Conservation (phyloP, 2,329 filamentous ascomycete species). For the Pleurostoma richardsiae region DNA sequence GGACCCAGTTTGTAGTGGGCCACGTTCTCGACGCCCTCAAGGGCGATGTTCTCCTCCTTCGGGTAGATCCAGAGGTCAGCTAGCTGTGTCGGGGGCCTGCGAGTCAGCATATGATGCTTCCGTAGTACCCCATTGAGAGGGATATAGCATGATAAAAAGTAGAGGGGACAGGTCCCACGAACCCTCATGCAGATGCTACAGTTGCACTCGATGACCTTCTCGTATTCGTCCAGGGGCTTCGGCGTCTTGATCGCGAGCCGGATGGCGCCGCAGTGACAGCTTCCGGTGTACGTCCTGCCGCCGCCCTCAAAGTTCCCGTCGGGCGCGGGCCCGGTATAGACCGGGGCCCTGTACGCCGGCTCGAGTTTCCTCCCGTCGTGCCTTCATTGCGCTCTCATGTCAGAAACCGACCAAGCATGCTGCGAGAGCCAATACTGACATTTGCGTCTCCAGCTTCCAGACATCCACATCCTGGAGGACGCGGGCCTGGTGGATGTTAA, state of each 20-base stretch:
- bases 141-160: not conserved
- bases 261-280: conserved; percentile 49
- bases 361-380: conserved; percentile 29
- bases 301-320: conserved; percentile 26
- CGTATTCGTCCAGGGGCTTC: conserved; percentile 30
- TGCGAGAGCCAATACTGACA: not conserved
- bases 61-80: conserved; percentile 41
- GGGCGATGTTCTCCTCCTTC: conserved; percentile 26
- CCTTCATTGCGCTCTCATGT: conserved; percentile 17
- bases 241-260: conserved; percentile 32
- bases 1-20: conserved; percentile 28
- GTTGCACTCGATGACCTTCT: conserved; percentile 36
- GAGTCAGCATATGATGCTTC: not conserved
- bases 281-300: conserved; percentile 32
- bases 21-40: conserved; percentile 34
- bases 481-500: conserved; percentile 2
- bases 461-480: conserved; percentile 5
- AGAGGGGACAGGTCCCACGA: conserved; percentile 7
- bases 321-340: conserved; percentile 35
- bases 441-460: not conserved
- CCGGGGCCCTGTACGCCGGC: conserved; percentile 24
- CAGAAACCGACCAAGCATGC: not conserved
- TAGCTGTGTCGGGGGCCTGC: conserved; percentile 22
- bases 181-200: conserved; percentile 45
- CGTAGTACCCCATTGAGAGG: too few relatives aligned